Evolutionary conservation across 2,329 filamentous ascomycete genomes (phyloP).

Genomic region (Colletotrichum acutatum): DNA sequence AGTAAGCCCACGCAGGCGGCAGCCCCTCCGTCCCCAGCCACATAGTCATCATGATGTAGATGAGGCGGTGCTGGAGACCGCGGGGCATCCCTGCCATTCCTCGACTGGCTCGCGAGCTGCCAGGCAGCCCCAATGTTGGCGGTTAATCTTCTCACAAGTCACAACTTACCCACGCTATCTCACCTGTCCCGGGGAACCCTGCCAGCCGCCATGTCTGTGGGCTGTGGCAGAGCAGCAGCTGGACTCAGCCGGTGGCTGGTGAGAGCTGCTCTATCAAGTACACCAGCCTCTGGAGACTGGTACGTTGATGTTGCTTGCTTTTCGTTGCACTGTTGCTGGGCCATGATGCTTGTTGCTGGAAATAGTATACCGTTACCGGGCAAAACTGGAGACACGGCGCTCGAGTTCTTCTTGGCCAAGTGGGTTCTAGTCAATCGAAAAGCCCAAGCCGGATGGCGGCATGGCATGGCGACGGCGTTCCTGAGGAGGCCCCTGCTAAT

Average conservation of each 20-base stretch:
- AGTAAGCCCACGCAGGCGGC: not conserved
- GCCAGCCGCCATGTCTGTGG: constrained; percentile 15
- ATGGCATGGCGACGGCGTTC: not conserved
- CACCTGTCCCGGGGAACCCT: constrained; percentile 3
- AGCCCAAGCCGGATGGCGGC: constrained; percentile 18
- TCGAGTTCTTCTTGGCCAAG: not conserved
- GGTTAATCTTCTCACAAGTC: not conserved
- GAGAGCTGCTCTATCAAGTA: not conserved
- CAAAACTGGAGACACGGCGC: constrained; percentile 20
- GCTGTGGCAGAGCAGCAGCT: constrained; percentile 11
- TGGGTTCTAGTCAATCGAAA: not conserved
- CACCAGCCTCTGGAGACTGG: not conserved
- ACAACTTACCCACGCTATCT: not conserved
- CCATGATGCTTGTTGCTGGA: constrained; percentile 11
- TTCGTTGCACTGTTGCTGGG: not conserved
- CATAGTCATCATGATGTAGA: not conserved
- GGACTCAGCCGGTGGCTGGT: not conserved
- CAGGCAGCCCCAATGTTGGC: not conserved
- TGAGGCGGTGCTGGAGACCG: constrained; percentile 25
- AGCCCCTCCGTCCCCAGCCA: not conserved
- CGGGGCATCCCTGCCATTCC: constrained; percentile 13
- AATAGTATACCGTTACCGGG: constrained; percentile 6
- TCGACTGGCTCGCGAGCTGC: not conserved
- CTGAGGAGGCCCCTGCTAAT: constrained; percentile 1
- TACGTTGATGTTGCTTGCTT: not conserved